Conservation (phyloP, 495 filamentous ascomycete genomes). For the Evernia prunastri region DNA sequence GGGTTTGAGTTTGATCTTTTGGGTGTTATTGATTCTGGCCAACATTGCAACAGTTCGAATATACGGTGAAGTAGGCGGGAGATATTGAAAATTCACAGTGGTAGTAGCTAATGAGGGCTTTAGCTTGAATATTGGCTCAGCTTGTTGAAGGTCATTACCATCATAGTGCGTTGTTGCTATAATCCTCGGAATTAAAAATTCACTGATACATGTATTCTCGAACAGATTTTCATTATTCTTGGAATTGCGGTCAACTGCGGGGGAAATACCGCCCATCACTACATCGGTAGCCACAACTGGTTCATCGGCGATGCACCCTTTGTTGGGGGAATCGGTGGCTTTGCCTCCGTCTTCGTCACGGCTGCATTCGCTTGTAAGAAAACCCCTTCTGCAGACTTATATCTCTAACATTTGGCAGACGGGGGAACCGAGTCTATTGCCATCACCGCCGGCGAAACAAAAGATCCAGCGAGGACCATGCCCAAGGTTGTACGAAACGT, state of each 20-base stretch:
- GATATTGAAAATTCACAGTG: background rate
- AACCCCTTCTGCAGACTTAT: background rate
- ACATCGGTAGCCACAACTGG: conserved; percentile 44
- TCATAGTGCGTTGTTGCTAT: conserved; percentile 37
- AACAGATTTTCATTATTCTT: conserved; percentile 48
- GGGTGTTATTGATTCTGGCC: conserved; percentile 41
- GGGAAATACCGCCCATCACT: conserved; percentile 39
- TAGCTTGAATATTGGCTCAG: conserved; percentile 52
- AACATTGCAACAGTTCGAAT: conserved; percentile 47
- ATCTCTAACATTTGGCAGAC: conserved; percentile 27
- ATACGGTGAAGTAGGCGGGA: conserved; percentile 45
- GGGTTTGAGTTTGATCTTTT: conserved; percentile 48
- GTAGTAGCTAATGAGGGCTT: conserved; percentile 8
- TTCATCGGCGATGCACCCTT: conserved; percentile 45
- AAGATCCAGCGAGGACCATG: conserved; percentile 41
- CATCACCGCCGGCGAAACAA: conserved; percentile 50
- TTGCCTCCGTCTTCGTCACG: conserved; percentile 48
- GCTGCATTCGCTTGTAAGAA: conserved; percentile 46
- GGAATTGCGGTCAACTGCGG: conserved; percentile 48
- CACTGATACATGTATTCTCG: conserved; percentile 5
- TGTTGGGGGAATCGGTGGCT: conserved; percentile 47
- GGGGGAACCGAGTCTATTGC: conserved; percentile 53
- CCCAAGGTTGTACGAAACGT: conserved; percentile 48
- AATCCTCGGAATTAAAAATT: background rate
- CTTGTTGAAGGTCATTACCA: conserved; percentile 50